Evolutionary conservation across 495 filamentous ascomycete genomes (phyloP).

Genomic region (Hyaloscypha finlandica): DNA sequence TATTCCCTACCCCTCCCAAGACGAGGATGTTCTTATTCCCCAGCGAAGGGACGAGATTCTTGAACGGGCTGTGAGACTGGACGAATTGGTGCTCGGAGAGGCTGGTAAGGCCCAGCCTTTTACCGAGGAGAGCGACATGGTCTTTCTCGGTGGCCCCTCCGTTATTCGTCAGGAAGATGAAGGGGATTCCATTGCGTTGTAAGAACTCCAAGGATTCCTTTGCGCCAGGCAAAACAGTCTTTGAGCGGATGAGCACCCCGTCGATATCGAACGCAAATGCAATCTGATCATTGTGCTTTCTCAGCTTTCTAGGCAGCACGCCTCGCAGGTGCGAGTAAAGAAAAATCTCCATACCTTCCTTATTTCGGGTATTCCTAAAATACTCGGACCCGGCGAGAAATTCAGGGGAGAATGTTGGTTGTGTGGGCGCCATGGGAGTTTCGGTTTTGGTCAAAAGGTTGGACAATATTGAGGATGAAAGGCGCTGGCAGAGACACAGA

Average conservation of each 20-base stretch:
- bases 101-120: conserved; percentile 47
- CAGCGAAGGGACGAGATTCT: conserved; percentile 47
- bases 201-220: conserved; percentile 68
- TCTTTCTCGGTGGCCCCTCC: conserved; percentile 74
- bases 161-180: conserved; percentile 84
- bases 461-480: too few species aligned
- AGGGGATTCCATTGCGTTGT: conserved; percentile 67
- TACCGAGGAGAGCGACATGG: conserved; percentile 65
- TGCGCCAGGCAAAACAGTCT: conserved; percentile 74
- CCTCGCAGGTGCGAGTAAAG: too few species aligned
- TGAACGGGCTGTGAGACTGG: conserved; percentile 82
- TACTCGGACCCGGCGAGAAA: too few species aligned
- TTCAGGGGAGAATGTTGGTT: too few species aligned
- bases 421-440: too few species aligned
- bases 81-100: conserved; percentile 58
- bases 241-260: conserved; percentile 83
- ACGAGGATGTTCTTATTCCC: conserved; percentile 75
- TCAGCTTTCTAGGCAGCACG: too few species aligned
- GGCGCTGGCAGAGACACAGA: too few species aligned
- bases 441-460: too few species aligned
- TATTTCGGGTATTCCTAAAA: too few species aligned
- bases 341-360: too few species aligned
- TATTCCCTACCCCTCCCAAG: conserved; percentile 73
- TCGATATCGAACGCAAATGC: conserved; percentile 94
- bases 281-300: conserved; percentile 38